A percentile compares a stretch with the other conserved stretches of the same genome.
Evolutionary conservation across 2,329 filamentous ascomycete species (phyloP).

Genomic region (Ploettnerulaceae sp.): DNA sequence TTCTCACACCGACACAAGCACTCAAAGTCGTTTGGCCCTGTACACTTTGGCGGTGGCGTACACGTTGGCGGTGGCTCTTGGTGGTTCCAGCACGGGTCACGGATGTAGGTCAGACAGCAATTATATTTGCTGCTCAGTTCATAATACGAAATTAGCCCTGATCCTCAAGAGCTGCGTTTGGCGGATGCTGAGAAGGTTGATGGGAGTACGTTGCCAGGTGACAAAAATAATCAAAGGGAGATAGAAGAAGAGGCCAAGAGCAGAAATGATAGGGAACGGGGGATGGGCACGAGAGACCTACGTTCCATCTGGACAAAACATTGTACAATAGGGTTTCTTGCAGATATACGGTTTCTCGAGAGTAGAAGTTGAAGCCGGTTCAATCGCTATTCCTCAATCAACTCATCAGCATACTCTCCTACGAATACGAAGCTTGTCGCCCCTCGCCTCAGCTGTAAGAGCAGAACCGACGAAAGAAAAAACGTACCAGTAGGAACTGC

Average conservation of each 20-base stretch:
- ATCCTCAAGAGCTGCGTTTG: neutral
- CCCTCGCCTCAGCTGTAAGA: too few relatives aligned
- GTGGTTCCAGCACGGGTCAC: conserved; percentile 8
- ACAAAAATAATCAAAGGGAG: neutral
- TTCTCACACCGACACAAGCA: conserved; percentile 7
- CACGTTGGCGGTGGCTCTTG: neutral
- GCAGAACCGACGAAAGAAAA: neutral
- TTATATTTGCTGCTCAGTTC: conserved; percentile 2
- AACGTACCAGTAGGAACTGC: conserved; percentile 2
- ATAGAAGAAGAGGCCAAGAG: neutral
- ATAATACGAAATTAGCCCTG: neutral
- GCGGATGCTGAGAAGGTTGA: too few relatives aligned
- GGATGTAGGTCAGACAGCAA: conserved; percentile 10
- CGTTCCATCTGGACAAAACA: neutral
- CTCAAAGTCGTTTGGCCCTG: neutral
- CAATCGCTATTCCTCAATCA: neutral
- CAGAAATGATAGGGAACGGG: neutral
- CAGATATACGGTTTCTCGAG: neutral
- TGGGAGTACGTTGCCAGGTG: too few relatives aligned
- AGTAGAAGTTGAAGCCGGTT: too few relatives aligned
- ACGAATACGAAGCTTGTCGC: too few relatives aligned
- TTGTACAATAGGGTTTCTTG: conserved; percentile 2
- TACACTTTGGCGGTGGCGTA: neutral
- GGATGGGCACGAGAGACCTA: neutral
- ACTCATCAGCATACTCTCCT: neutral